Percentiles rank a stretch among this genome's conserved stretches.
phyloP scores from a whole-genome alignment of 2,329 filamentous ascomycete genomes.

The Emericellopsis atlantica region DNA sequence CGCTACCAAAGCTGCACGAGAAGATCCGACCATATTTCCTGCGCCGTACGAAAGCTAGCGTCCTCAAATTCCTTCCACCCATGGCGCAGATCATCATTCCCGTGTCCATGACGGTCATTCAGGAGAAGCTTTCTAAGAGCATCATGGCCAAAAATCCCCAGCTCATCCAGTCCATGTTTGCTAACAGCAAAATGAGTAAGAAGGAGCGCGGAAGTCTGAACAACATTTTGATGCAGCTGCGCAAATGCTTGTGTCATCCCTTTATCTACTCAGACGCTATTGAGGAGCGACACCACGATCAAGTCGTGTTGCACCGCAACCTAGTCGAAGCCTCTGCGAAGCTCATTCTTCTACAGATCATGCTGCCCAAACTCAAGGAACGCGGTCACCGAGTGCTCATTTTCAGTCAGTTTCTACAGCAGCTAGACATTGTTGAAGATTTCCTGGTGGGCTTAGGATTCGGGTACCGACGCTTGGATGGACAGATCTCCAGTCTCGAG shows the following conservation, averaged over 20 bases:
- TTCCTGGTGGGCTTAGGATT: conserved; percentile 69
- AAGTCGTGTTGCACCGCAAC: conserved; percentile 57
- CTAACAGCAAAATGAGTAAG: conserved; percentile 50
- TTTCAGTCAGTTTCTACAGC: conserved; percentile 88
- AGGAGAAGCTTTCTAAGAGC: conserved; percentile 88
- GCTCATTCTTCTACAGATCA: conserved; percentile 67
- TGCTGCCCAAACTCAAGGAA: conserved; percentile 77
- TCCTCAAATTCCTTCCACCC: conserved; percentile 81
- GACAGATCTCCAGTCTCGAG: conserved; percentile 65
- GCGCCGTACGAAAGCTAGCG: conserved; percentile 75
- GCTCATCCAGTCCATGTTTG: conserved; percentile 78
- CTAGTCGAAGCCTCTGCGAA: conserved; percentile 88
- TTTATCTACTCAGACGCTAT: conserved; percentile 88
- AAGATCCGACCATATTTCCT: conserved; percentile 65
- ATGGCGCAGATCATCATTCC: conserved; percentile 94
- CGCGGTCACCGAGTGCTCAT: conserved; percentile 84
- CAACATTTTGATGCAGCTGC: conserved; percentile 91
- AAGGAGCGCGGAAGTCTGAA: conserved; percentile 70
- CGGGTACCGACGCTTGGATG: conserved; percentile 71
- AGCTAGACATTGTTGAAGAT: conserved; percentile 84
- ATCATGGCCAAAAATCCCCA: conserved; percentile 86
- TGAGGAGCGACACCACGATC: conserved; percentile 62
- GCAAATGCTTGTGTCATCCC: conserved; percentile 90
- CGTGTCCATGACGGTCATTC: conserved; percentile 86
- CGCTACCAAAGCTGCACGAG: conserved; percentile 67